Evolutionary conservation across 73 alveolate genomes (phyloP).

Genomic region (Halteria grandinella): DNA sequence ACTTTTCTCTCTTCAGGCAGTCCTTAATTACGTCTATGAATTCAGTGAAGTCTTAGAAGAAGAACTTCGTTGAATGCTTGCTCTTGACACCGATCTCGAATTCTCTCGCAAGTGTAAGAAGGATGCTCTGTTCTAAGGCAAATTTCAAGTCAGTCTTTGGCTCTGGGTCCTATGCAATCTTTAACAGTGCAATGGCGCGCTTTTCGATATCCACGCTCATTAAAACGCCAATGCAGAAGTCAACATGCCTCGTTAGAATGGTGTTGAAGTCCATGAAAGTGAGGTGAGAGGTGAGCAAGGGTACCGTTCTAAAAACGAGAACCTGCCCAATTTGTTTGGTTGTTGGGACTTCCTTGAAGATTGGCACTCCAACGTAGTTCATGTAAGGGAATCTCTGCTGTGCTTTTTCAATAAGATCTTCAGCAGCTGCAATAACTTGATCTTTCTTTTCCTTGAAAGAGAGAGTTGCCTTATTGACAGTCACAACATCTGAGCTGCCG

Average conservation of each 20-base stretch:
- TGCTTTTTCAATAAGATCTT: not conserved
- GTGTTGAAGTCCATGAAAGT: conserved; percentile 10
- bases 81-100: not conserved
- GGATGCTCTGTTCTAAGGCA: not conserved
- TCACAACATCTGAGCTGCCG: conserved; percentile 1
- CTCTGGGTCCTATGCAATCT: not conserved
- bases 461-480: not conserved
- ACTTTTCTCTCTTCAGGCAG: not conserved
- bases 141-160: not conserved
- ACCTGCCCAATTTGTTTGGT: conserved; percentile 1
- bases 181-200: not conserved
- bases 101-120: not conserved
- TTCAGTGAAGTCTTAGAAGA: conserved; percentile 10
- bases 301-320: conserved; percentile 6
- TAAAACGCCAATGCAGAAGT: not conserved
- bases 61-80: conserved; percentile 17
- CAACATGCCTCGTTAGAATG: not conserved
- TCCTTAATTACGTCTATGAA: not conserved
- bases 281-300: not conserved
- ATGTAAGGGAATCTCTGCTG: conserved; percentile 4
- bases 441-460: conserved; percentile 6
- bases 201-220: not conserved
- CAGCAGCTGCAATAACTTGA: not conserved
- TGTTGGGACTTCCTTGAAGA: not conserved
- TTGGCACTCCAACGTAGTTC: not conserved